These are phyloP conservation scores for Starmerella geochares DNA, from an alignment of 805 yeast genomes.

Conservation along the genomic window DNA sequence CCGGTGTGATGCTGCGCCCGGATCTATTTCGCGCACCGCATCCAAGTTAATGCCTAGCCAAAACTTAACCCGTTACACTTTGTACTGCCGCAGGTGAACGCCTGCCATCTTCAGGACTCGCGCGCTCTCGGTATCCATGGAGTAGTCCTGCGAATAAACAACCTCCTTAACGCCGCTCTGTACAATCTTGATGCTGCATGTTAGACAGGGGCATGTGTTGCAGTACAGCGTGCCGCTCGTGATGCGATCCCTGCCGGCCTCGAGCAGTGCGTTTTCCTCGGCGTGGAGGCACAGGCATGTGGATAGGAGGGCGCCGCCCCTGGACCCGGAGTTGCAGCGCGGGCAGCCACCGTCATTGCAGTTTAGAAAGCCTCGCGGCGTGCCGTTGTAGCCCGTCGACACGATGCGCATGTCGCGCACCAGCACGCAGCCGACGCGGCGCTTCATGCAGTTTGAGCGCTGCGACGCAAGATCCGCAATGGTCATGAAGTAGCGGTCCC, in stretches of 20 bases:
- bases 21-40: no score
- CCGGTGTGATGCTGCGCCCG: no score
- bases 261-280: slow-evolving; percentile 90
- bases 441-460: slow-evolving; percentile 91
- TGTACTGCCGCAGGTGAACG: slow-evolving; percentile 54
- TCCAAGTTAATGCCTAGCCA: no score
- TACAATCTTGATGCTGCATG: slow-evolving; percentile 90
- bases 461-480: slow-evolving; percentile 87
- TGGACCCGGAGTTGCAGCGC: slow-evolving; percentile 60
- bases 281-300: slow-evolving; percentile 94
- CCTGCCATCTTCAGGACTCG: slow-evolving; percentile 65
- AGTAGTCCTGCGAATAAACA: slow-evolving; percentile 81
- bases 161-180: slow-evolving; percentile 88
- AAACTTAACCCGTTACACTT: not conserved
- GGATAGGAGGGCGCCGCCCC: slow-evolving; percentile 56
- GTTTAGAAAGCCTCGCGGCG: slow-evolving; percentile 77
- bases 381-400: slow-evolving; percentile 96
- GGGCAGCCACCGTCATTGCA: slow-evolving; percentile 95
- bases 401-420: slow-evolving; percentile 77
- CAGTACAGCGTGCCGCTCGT: slow-evolving; percentile 58
- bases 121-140: slow-evolving; percentile 77
- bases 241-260: slow-evolving; percentile 83
- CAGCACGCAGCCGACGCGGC: slow-evolving; percentile 93
- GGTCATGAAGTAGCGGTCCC: slow-evolving; percentile 95
- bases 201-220: slow-evolving; percentile 92